Conservation (phyloP, 2,329 filamentous ascomycete species). For the Calonectria naviculata region DNA sequence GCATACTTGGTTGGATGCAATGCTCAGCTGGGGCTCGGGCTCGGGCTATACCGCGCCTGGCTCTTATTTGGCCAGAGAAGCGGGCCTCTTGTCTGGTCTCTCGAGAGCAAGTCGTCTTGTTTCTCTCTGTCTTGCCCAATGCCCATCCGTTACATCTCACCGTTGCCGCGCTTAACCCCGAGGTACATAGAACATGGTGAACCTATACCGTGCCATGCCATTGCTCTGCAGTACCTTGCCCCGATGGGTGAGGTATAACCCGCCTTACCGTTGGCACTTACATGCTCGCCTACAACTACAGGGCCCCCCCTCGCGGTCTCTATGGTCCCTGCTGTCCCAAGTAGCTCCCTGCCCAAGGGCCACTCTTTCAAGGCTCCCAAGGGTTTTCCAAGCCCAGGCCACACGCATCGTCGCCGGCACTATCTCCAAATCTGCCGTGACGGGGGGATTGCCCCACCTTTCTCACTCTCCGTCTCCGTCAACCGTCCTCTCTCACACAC, state of each 20-base stretch:
- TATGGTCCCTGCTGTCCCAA: constrained; percentile 8
- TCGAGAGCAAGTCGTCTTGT: background rate
- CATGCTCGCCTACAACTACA: constrained; percentile 5
- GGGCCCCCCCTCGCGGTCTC: constrained; percentile 30
- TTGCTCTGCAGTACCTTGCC: background rate
- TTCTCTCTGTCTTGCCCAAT: background rate
- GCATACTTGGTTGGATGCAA: background rate
- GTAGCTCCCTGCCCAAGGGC: constrained; percentile 4
- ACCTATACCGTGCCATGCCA: constrained; percentile 22
- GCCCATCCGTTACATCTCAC: constrained; percentile 18
- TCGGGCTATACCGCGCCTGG: constrained; percentile 4
- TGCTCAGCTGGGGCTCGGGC: constrained; percentile 6
- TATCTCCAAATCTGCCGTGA: constrained; percentile 44
- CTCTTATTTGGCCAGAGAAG: constrained; percentile 18
- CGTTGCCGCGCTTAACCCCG: constrained; percentile 14
- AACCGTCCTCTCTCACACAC: constrained; percentile 32
- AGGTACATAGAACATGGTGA: constrained; percentile 3
- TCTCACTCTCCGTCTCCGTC: constrained; percentile 30
- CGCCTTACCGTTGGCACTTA: constrained; percentile 12
- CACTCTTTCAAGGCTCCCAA: constrained; percentile 15
- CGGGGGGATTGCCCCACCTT: constrained; percentile 41
- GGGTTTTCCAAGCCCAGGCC: constrained; percentile 35
- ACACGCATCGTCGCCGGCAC: constrained; percentile 41
- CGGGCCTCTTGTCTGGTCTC: constrained; percentile 17
- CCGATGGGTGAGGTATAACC: background rate